Conservation (phyloP, 192 early-diverging fungal species). For the Backusella luteola region DNA sequence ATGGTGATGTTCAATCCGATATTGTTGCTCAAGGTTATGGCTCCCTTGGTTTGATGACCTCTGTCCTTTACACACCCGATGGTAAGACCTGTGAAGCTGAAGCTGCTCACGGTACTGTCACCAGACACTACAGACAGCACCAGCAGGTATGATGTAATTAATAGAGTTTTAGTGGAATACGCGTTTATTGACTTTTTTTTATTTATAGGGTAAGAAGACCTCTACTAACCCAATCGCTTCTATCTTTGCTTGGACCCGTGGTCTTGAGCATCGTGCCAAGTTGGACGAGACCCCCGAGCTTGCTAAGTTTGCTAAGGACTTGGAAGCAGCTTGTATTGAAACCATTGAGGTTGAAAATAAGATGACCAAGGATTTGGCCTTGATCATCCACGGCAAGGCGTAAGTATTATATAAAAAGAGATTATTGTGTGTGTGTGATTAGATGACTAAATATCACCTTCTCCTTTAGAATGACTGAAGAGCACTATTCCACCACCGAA, state of each 20-base stretch:
- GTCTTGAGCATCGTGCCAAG: conserved; percentile 92
- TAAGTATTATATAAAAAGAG: conserved; percentile 18
- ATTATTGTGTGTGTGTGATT: not conserved
- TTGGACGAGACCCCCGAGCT: conserved; percentile 83
- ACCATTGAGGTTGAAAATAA: conserved; percentile 77
- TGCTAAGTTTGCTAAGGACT: conserved; percentile 66
- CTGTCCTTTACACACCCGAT: conserved; percentile 91
- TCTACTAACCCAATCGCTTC: conserved; percentile 97
- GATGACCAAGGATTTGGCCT: conserved; percentile 99
- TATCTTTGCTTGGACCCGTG: conserved; percentile 96
- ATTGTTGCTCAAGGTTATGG: conserved; percentile 97
- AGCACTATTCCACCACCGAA: conserved; percentile 85
- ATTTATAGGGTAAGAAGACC: conserved; percentile 72
- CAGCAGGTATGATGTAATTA: conserved; percentile 58
- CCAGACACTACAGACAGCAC: conserved; percentile 92
- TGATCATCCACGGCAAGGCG: conserved; percentile 89
- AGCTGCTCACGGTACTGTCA: conserved; percentile 97
- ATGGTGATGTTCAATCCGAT: conserved; percentile 95
- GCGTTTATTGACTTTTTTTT: not conserved
- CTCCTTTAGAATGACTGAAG: conserved; percentile 52
- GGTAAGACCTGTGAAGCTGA: conserved; percentile 91
- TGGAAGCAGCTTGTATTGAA: conserved; percentile 88
- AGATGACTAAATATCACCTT: not conserved
- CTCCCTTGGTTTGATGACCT: conserved; percentile 94
- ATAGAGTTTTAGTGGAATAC: not conserved